Conservation (phyloP, 1,284 basidiomycete genomes). For the Melampsora americana region DNA sequence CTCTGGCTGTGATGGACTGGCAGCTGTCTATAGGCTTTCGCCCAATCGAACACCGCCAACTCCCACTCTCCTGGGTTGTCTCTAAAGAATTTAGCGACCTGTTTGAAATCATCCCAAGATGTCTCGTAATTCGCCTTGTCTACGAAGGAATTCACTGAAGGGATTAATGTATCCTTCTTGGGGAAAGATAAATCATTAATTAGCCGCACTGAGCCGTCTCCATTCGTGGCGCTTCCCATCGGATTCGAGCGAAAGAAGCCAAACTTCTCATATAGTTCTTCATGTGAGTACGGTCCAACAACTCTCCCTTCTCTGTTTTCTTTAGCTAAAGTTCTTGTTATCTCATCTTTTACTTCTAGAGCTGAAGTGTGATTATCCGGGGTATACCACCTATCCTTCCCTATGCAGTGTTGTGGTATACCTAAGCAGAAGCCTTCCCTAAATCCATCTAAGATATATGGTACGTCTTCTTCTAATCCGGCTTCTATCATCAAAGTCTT, state of each 20-base stretch:
- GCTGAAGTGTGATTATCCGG: not conserved
- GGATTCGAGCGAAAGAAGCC: not conserved
- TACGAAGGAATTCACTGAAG: not conserved
- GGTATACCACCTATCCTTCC: not conserved
- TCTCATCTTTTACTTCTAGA: not conserved
- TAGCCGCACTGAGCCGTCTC: not conserved
- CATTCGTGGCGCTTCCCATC: not conserved
- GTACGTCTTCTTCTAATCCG: not conserved
- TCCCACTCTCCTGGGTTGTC: not conserved
- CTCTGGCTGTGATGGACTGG: not conserved
- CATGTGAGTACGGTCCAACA: not conserved
- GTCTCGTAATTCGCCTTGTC: not conserved
- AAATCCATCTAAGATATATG: not conserved
- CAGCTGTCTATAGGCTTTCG: not conserved
- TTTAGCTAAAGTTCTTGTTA: not conserved
- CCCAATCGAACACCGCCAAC: not conserved
- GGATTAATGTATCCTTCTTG: not conserved
- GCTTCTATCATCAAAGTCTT: not conserved
- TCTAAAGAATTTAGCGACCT: not conserved
- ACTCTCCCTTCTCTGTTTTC: not conserved
- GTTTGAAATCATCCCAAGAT: not conserved
- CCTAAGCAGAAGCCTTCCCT: conserved; percentile 6
- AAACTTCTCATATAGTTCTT: not conserved
- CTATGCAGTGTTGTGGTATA: not conserved
- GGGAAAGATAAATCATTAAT: conserved; percentile 5